Percentiles rank a stretch among this genome's conserved stretches.
Evolutionary conservation across 805 yeast genomes (phyloP).

Genomic region (Starmerella stigmatis): DNA sequence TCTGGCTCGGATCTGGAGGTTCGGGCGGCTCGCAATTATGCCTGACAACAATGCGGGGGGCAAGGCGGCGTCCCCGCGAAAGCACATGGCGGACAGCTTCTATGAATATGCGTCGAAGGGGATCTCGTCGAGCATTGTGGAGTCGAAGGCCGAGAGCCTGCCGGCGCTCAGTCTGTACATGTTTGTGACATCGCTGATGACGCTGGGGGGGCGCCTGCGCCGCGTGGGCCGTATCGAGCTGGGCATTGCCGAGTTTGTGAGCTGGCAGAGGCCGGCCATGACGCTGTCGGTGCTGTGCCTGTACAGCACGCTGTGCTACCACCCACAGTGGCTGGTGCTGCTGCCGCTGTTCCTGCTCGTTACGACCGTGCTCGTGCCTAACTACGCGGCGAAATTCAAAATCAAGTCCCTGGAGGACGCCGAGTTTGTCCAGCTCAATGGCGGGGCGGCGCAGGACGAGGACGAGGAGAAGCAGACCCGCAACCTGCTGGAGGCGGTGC

Average conservation of each 20-base stretch:
- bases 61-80: not conserved
- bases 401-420: not conserved
- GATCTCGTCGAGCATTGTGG: slow-evolving; percentile 8
- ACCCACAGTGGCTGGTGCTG: slow-evolving; percentile 58
- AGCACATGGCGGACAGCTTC: slow-evolving; percentile 16
- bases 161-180: slow-evolving; percentile 20
- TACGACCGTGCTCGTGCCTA: slow-evolving; percentile 56
- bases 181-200: slow-evolving; percentile 15
- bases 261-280: slow-evolving; percentile 67
- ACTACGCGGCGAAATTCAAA: slow-evolving; percentile 36
- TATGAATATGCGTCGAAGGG: slow-evolving; percentile 15
- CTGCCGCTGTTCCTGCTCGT: slow-evolving; percentile 51
- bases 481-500: slow-evolving; percentile 20
- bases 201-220: slow-evolving; percentile 16
- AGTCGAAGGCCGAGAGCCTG: slow-evolving; percentile 11
- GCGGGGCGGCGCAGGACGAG: slow-evolving; percentile 15
- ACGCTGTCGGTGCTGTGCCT: slow-evolving; percentile 51
- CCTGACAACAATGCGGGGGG: not conserved
- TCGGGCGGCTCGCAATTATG: not conserved
- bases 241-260: slow-evolving; percentile 45
- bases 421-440: slow-evolving; percentile 16
- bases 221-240: slow-evolving; percentile 49
- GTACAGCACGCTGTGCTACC: slow-evolving; percentile 56
- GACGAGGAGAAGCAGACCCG: slow-evolving; percentile 16
- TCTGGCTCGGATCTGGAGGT: not conserved